Conservation (phyloP, 345 rosid genomes). For the Melaleuca quinquenervia region DNA sequence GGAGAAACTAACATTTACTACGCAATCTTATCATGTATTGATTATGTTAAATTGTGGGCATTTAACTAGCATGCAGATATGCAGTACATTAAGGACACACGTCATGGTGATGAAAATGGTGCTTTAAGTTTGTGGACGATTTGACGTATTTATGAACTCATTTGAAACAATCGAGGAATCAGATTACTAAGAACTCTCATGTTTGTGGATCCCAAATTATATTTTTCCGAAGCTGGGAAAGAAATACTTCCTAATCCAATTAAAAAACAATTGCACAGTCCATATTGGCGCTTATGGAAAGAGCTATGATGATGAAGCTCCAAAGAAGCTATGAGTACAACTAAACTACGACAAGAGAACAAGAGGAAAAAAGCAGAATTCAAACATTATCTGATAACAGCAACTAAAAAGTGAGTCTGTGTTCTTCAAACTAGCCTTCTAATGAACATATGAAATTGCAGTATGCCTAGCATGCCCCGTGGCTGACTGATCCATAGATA, state of each 20-base stretch:
- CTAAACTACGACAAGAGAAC: no score
- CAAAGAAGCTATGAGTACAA: no score
- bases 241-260: no score
- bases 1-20: accelerated
- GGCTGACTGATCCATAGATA: not conserved
- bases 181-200: not conserved
- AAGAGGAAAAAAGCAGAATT: no score
- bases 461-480: not conserved
- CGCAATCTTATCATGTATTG: not conserved
- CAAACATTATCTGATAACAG: not conserved
- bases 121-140: not conserved
- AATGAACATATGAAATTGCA: not conserved
- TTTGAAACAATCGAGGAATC: not conserved
- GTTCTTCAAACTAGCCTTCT: not conserved
- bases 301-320: no score
- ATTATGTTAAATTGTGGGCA: not conserved
- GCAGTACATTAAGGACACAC: not conserved
- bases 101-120: not conserved
- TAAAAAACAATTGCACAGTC: no score
- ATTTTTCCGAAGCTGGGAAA: no score
- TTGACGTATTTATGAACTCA: no score
- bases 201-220: no score
- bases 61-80: not conserved
- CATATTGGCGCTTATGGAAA: no score
- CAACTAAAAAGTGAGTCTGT: not conserved